These are phyloP conservation scores for Cicer cuneatum DNA, from an alignment of 306 rosid species.

Conservation along the genomic window DNA sequence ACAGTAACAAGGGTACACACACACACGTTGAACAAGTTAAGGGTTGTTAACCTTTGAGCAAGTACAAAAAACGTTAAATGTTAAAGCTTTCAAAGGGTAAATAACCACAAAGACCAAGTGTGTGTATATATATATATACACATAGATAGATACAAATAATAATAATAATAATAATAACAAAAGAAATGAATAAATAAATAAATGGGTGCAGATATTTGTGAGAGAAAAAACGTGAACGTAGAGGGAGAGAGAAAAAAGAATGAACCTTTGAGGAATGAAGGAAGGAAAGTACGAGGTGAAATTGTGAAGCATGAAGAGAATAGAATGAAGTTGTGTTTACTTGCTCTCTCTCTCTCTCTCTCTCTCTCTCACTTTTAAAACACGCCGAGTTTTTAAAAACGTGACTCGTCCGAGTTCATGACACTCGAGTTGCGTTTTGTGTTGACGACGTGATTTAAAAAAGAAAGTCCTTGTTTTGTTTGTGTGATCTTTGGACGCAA, in stretches of 20 bases:
- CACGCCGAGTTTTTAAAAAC: neutral
- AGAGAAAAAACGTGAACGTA: conserved; percentile 25
- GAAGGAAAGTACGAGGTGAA: conserved; percentile 35
- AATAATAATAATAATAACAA: conserved; percentile 6
- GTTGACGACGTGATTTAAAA: too few relatives aligned
- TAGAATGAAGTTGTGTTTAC: neutral
- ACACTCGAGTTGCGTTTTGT: neutral
- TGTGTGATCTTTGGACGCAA: too few relatives aligned
- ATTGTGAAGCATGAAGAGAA: conserved; percentile 44
- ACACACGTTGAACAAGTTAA: conserved; percentile 28
- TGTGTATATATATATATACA: neutral
- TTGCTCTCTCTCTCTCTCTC: neutral
- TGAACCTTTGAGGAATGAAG: conserved; percentile 52
- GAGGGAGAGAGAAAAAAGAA: neutral
- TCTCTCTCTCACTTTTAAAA: conserved; percentile 23
- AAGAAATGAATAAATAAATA: conserved; percentile 55
- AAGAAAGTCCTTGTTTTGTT: too few relatives aligned
- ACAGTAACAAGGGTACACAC: neutral
- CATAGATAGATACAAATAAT: too few relatives aligned
- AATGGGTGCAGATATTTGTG: conserved; percentile 43
- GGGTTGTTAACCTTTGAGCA: conserved; percentile 50
- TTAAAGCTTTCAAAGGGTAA: conserved; percentile 33
- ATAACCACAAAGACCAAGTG: conserved; percentile 40
- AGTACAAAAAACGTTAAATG: conserved; percentile 40
- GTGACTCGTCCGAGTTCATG: neutral